Evolutionary conservation across 257 asterid species (phyloP).

Genomic region (Solanum corneliomulleri): DNA sequence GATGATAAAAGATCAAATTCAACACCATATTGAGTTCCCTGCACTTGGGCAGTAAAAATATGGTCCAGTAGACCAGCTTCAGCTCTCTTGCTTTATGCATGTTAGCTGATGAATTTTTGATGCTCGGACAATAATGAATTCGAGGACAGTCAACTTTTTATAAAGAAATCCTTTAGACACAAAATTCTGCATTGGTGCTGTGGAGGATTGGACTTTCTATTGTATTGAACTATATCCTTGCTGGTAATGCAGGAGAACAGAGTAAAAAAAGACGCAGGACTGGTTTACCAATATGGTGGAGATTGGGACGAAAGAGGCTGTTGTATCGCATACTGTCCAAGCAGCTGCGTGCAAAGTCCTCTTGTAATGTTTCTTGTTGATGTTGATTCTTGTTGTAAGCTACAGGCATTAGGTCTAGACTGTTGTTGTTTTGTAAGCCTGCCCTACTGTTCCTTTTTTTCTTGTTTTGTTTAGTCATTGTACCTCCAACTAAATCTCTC

Average conservation of each 20-base stretch:
- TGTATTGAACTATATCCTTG: neutral
- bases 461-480: neutral
- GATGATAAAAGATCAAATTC: neutral
- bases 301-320: conserved; percentile 56
- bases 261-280: conserved; percentile 31
- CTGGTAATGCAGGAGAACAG: conserved; percentile 35
- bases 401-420: neutral
- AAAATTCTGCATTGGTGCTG: neutral
- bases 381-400: neutral
- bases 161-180: neutral
- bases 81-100: neutral
- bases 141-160: neutral
- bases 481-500: neutral
- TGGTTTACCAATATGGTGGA: conserved; percentile 64
- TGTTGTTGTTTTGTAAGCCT: neutral
- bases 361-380: conserved; percentile 5
- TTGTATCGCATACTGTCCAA: conserved; percentile 36
- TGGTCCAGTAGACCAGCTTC: neutral
- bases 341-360: conserved; percentile 24
- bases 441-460: neutral
- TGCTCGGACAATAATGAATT: neutral
- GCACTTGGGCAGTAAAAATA: neutral
- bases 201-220: neutral
- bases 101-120: neutral
- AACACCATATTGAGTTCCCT: neutral